These are phyloP conservation scores for Hymenoscyphus albidus DNA, from an alignment of 2,329 filamentous ascomycete genomes.

Conservation along the genomic window DNA sequence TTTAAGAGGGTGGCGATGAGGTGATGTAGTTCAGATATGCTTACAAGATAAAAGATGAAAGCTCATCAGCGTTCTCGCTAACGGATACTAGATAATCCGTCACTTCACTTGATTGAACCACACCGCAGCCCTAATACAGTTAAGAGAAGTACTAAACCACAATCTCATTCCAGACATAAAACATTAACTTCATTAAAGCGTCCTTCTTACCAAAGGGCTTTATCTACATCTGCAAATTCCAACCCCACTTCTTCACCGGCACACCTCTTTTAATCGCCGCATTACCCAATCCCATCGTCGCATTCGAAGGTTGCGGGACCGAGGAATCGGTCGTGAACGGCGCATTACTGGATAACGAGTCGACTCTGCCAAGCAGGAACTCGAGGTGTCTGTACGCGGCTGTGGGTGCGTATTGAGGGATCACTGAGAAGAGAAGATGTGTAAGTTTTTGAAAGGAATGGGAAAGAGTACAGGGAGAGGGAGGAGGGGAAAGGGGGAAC, in stretches of 20 bases:
- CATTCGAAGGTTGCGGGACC: slow-evolving; percentile 16
- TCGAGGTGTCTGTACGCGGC: slow-evolving; percentile 70
- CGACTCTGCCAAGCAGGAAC: slow-evolving; percentile 68
- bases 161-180: too few species aligned
- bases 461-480: background rate
- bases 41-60: too few species aligned
- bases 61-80: too few species aligned
- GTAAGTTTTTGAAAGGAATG: background rate
- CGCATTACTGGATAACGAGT: slow-evolving; percentile 45
- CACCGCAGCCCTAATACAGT: too few species aligned
- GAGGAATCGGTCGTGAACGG: slow-evolving; percentile 36
- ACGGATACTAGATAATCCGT: too few species aligned
- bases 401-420: slow-evolving; percentile 63
- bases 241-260: background rate
- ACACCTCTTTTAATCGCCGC: background rate
- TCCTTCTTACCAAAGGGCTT: too few species aligned
- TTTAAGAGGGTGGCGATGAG: too few species aligned
- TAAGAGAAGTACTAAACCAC: too few species aligned
- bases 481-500: background rate
- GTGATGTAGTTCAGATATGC: too few species aligned
- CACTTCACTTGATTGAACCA: too few species aligned
- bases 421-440: slow-evolving; percentile 41
- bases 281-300: slow-evolving; percentile 13
- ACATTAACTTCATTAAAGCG: too few species aligned
- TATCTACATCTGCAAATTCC: too few species aligned